Evolutionary conservation across 495 filamentous ascomycete species (phyloP).

Genomic region (Pyrenula aspistea): DNA sequence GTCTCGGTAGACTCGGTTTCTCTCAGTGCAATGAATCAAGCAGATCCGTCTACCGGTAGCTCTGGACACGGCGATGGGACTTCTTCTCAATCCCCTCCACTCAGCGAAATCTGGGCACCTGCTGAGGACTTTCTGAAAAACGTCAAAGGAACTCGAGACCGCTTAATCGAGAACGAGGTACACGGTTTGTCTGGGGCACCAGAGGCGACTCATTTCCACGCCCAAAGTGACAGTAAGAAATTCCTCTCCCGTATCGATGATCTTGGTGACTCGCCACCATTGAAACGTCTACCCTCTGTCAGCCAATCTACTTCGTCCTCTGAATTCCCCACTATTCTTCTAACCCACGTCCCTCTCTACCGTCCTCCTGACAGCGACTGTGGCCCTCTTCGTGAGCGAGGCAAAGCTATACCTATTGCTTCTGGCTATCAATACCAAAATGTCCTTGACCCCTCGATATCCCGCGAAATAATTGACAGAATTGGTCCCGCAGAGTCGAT

Average conservation of each 20-base stretch:
- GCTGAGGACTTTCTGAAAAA: constrained; percentile 63
- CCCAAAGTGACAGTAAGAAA: constrained; percentile 11
- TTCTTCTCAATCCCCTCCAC: constrained; percentile 11
- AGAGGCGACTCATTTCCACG: constrained; percentile 33
- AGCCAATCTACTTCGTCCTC: constrained; percentile 1
- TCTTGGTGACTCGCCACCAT: constrained; percentile 3
- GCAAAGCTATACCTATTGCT: constrained; percentile 62
- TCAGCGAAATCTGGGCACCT: constrained; percentile 60
- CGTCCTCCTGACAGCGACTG: constrained; percentile 72
- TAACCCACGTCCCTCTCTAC: constrained; percentile 86
- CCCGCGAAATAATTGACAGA: constrained; percentile 55
- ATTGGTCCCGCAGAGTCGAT: constrained; percentile 55
- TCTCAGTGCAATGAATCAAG: constrained; percentile 57
- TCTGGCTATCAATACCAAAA: constrained; percentile 95
- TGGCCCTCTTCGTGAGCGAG: constrained; percentile 74
- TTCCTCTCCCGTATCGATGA: constrained; percentile 1
- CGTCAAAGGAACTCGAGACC: constrained; percentile 33
- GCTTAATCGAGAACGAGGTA: constrained; percentile 29
- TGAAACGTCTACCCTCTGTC: background rate
- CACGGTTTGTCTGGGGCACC: constrained; percentile 25
- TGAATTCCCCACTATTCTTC: constrained; percentile 70
- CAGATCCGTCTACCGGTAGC: constrained; percentile 33
- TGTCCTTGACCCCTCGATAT: constrained; percentile 64
- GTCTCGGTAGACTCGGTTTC: constrained; percentile 84
- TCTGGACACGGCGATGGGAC: constrained; percentile 23